Base-by-base conservation (phyloP, 257 asterid genomes). In the Anisodus acutangulus region DNA sequence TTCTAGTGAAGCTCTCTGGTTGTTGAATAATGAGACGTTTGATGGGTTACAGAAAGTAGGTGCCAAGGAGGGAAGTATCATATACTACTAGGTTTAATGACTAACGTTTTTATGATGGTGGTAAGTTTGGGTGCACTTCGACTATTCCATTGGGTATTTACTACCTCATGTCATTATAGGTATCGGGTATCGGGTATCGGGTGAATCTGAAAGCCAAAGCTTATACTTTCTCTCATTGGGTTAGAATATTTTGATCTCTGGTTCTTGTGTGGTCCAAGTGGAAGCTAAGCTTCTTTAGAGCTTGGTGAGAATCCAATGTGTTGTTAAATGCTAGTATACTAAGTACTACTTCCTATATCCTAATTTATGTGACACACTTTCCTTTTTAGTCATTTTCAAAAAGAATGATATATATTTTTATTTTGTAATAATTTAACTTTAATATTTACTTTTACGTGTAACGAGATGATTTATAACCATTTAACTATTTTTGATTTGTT, bases 181-280 rank as follows among this genome's bases (percentile, higher is more conserved):
- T 26, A 31, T 66, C 5, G 0, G 4, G 2, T 26, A 31, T 66
- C 5, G 0, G 4, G 0, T 2, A 22, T 22, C 26, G 26, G 26
- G 0, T 2, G 37, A 37, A 11, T 41, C 5, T 41, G 5, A 31
- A 31, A 31, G 35, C 35, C 35, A 31, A 31, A 31, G 2, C 2
- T 31, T 31, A 31, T 13, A 53, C n/a, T 12, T 55, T 55, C 9
- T 58, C 3, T 4, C 17, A 16, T 66, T 58, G 3, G 37, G 19
- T 69, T 35, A 43, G 87, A 86, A 80, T 84, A 62, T 68, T 51
- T 11, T 17, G 10, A 41, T 87, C 51, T 39, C 4, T 64, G 66
- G 59, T 45, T 78, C 66, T 26, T 78, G 41, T 72, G n/a, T 2
- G 76, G 68, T 72, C 85, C 82, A 84, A 62, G 53, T 82, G 84